Evolutionary conservation across 2,329 filamentous ascomycete genomes (phyloP), one percentile per base, ranked within the genome.

Genomic region (Talaromyces atroroseus): DNA sequence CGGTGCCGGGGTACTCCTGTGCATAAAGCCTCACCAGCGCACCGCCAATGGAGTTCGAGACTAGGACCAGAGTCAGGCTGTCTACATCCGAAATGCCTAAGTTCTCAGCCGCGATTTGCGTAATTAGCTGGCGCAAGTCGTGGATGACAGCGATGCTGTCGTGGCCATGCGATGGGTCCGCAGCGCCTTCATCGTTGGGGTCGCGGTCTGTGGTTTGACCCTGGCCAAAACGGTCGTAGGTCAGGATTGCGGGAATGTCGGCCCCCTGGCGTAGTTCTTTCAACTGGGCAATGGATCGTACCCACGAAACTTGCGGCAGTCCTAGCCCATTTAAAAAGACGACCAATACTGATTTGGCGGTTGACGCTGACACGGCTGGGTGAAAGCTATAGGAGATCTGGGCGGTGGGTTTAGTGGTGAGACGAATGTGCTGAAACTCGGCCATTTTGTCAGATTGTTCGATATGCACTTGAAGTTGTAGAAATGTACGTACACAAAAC

Each of bases 221-320:
- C 65, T 84, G 82, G 8, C 82, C 81, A 61, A 78, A 83, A 44
- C 82, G 80, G 65, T 84, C 82, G 59, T 84, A 84, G 46, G 76
- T 77, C 3, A 84, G 69, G 18, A 83, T 65, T 14, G 71, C 69
- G 1, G 77, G 77, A 50, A 71, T 69, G 10, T 66, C 61, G 2
- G 66, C 56, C 5, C n/a, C 54, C 24, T 59, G 52, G 14, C 58
- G 59, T 3, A 56, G 48, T 2, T 54, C 50, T 24, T 64, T 59
- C 10, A 68, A 63, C 57, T 45, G 61, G 40, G 36, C 57, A 18
- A 76, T 72, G 3, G 68, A 60, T 1, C 65, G 61, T 5, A 67
- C 62, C 74, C 74, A 78, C 3, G 67, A 70, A 18, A 66, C 64
- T 58, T 74, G 68, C 1, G 75, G 71, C 0, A 73, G 63, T 58